A percentile compares a stretch with the other conserved stretches of the same genome.
These are phyloP conservation scores for Agapanthus africanus DNA, from an alignment of 106 monocot species.

Conservation along the genomic window DNA sequence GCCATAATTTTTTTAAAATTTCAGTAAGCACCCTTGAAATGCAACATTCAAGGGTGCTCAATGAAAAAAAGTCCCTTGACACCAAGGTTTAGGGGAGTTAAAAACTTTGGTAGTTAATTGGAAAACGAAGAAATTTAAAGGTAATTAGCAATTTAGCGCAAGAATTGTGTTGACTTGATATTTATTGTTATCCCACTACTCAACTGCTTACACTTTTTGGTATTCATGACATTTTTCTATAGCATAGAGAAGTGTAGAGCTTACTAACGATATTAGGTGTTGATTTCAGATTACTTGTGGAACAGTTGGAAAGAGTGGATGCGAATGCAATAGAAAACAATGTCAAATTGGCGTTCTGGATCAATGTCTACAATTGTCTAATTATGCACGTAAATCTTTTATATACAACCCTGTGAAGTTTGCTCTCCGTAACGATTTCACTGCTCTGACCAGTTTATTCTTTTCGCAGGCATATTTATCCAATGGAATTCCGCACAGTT, in stretches of 20 bases:
- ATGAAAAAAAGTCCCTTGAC: too few relatives aligned
- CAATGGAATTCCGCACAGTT: slow-evolving; percentile 48
- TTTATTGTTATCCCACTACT: too few relatives aligned
- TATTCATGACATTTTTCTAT: too few relatives aligned
- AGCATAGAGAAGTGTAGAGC: neutral
- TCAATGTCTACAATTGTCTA: slow-evolving; percentile 82
- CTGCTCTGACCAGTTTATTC: neutral
- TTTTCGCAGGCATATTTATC: slow-evolving; percentile 56
- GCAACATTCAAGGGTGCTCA: too few relatives aligned
- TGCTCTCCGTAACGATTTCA: neutral
- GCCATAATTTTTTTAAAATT: too few relatives aligned
- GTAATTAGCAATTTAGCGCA: too few relatives aligned
- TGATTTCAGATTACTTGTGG: slow-evolving; percentile 49
- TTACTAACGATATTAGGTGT: slow-evolving; percentile 2
- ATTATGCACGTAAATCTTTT: slow-evolving; percentile 64
- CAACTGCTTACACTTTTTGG: too few relatives aligned
- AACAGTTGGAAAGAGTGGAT: slow-evolving; percentile 69
- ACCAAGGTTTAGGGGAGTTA: too few relatives aligned
- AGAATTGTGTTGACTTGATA: too few relatives aligned
- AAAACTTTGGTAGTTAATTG: too few relatives aligned
- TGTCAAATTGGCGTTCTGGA: slow-evolving; percentile 81
- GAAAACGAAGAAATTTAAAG: too few relatives aligned
- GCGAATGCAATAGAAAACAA: slow-evolving; percentile 29
- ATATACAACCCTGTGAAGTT: neutral
- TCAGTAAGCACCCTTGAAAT: too few relatives aligned